phyloP scores from a whole-genome alignment of 192 early-diverging fungal genomes.

The Lobulomyces angularis region DNA sequence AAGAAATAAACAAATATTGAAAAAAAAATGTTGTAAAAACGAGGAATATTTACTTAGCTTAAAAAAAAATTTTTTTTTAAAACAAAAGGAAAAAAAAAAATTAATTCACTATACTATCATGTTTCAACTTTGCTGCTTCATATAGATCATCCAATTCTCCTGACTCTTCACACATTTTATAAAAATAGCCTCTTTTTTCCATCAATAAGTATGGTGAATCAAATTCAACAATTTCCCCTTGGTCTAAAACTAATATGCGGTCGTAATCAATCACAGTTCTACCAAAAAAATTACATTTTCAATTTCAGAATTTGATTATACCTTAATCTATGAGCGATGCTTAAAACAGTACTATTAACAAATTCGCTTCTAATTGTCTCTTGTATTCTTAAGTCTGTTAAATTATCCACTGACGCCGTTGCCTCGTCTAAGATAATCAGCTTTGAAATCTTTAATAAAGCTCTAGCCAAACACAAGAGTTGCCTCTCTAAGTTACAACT shows the following conservation, averaged over 20 bases:
- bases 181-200: conserved; percentile 25
- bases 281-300: too few species aligned
- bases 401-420: conserved; percentile 45
- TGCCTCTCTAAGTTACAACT: too few species aligned
- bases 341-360: conserved; percentile 54
- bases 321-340: conserved; percentile 83
- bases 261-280: conserved; percentile 49
- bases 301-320: too few species aligned
- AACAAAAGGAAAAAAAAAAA: too few species aligned
- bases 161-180: too few species aligned
- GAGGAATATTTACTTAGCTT: too few species aligned
- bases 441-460: conserved; percentile 8
- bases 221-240: conserved; percentile 63
- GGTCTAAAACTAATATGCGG: conserved; percentile 57
- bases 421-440: conserved; percentile 41
- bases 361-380: conserved; percentile 62
- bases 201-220: conserved; percentile 59
- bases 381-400: conserved; percentile 55
- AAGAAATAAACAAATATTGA: too few species aligned
- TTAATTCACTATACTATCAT: too few species aligned
- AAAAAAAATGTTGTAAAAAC: too few species aligned
- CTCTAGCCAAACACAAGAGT: conserved; percentile 22
- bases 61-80: too few species aligned
- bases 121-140: too few species aligned
- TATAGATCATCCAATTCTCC: too few species aligned